A percentile compares a stretch with the other conserved stretches of the same genome.
Evolutionary conservation across 192 early-diverging fungal species (phyloP).

Genomic region (Globomyces pollinis-pini): DNA sequence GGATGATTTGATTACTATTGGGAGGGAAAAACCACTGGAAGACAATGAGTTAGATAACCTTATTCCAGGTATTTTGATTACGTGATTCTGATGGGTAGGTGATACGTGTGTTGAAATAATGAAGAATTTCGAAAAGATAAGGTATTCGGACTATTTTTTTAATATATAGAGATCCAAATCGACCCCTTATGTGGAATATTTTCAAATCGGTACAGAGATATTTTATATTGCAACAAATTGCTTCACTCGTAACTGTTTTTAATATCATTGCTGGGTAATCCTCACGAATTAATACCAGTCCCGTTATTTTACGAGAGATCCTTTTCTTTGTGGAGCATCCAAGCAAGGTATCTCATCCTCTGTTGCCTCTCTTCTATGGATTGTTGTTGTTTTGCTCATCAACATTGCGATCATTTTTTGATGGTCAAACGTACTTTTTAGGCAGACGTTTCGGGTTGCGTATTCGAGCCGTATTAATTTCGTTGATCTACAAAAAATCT

Average conservation of each 20-base stretch:
- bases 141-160: neutral
- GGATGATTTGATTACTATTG: slow-evolving; percentile 50
- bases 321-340: slow-evolving; percentile 21
- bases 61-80: slow-evolving; percentile 1
- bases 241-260: slow-evolving; percentile 12
- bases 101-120: neutral
- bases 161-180: neutral
- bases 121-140: neutral
- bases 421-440: slow-evolving; percentile 41
- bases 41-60: slow-evolving; percentile 53
- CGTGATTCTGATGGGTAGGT: neutral
- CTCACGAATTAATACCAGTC: neutral
- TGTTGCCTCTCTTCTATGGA: slow-evolving; percentile 17
- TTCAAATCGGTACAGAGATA: slow-evolving; percentile 5
- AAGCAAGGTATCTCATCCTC: neutral
- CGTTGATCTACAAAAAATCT: slow-evolving; percentile 43
- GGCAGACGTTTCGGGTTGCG: slow-evolving; percentile 29
- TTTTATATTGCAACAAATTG: slow-evolving; percentile 4
- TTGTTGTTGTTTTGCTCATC: slow-evolving; percentile 21
- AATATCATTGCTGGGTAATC: slow-evolving; percentile 10
- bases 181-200: neutral
- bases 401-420: slow-evolving; percentile 19
- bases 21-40: slow-evolving; percentile 44
- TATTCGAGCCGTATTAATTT: slow-evolving; percentile 31
- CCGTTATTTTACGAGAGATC: slow-evolving; percentile 30